Evolutionary conservation across 805 yeast genomes (phyloP), one percentile per base, ranked within the genome.

Genomic region (Ogataea paraovalis): DNA sequence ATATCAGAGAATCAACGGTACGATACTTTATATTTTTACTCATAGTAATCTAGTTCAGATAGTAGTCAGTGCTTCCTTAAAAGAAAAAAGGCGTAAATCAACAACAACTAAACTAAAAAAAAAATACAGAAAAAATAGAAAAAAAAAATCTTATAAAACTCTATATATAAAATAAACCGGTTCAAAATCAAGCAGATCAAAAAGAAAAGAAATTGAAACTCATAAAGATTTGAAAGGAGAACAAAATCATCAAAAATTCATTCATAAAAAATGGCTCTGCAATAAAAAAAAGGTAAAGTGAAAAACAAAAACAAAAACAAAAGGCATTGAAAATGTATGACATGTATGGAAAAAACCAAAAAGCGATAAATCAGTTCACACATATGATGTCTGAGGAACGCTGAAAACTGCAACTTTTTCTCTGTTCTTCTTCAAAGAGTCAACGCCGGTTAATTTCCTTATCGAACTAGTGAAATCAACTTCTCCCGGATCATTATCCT

Each of bases 361-460:
- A n/a, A n/a, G n/a, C n/a, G 16, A 19, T 20, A 14, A n/a, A 20
- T 28, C 25, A 43, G 21, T 20, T 38, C 34, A 28, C 34, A 28
- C 46, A 30, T 38, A 43, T 10, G 46, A 43, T 4, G 42, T 10
- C 21, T 43, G 42, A 13, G 41, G 22, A 19, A 43, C 21, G 16
- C 21, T 30, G 19, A 23, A 39, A 3, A 38, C 38, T 4, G 38
- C 12, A 30, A 27, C 36, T n/a, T 43, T 43, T 16, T 36, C 30
- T 10, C 28, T 13, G 14, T 6, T 20, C 20, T 30, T 25, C 25
- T 43, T 37, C 14, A 43, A 18, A n/a, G 41, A 25, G 27, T 38
- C 21, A 18, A 18, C 21, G 3, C 38, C 10, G 16, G 38, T 9
- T n/a, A 34, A 34, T 16, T 34, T 34, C 6, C 21, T 34, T 8